Evolutionary conservation across 2,329 filamentous ascomycete genomes (phyloP).

Genomic region (Ascomycota sp.): DNA sequence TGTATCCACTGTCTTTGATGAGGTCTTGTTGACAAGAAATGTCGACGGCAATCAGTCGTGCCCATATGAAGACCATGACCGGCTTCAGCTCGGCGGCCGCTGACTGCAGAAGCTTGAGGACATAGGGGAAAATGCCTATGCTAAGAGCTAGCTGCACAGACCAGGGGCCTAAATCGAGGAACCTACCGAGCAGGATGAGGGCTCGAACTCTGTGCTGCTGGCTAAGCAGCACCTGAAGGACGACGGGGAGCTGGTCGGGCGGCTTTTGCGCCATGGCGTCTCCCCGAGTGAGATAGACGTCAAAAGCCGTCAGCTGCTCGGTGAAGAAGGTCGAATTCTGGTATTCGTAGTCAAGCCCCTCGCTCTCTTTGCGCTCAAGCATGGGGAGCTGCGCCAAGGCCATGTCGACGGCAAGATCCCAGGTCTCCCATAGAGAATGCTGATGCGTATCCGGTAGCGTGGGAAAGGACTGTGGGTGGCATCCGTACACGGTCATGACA

Average conservation of each 20-base stretch:
- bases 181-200: constrained; percentile 75
- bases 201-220: constrained; percentile 84
- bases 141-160: constrained; percentile 93
- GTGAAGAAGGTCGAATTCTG: constrained; percentile 90
- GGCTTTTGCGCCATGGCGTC: constrained; percentile 63
- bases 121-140: constrained; percentile 96
- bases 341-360: constrained; percentile 64
- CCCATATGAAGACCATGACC: constrained; percentile 99
- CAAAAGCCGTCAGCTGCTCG: constrained; percentile 89
- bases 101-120: constrained; percentile 88
- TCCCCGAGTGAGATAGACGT: constrained; percentile 73
- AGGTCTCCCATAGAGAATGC: constrained; percentile 88
- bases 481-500: constrained; percentile 90
- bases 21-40: constrained; percentile 81
- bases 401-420: constrained; percentile 93
- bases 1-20: constrained; percentile 89
- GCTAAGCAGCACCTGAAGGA: constrained; percentile 83
- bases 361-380: constrained; percentile 56
- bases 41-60: constrained; percentile 82
- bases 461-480: constrained; percentile 79
- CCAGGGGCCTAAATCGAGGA: constrained; percentile 89
- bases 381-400: constrained; percentile 74
- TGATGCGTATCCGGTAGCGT: constrained; percentile 84
- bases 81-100: constrained; percentile 86
- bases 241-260: constrained; percentile 86